phyloP scores from a whole-genome alignment of 192 early-diverging fungal genomes.

The Backusella australiensis region DNA sequence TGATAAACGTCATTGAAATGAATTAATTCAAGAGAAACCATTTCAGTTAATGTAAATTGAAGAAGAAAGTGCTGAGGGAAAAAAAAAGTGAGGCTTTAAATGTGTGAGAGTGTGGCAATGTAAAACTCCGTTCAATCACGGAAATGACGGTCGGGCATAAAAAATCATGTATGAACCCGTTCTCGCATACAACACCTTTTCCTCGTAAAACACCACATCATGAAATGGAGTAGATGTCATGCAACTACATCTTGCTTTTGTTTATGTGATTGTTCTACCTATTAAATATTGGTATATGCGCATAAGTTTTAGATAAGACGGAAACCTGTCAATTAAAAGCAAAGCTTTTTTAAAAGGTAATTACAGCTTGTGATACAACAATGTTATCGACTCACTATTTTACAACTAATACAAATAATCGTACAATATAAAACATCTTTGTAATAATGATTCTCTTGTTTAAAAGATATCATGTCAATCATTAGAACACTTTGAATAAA shows the following conservation, averaged over 20 bases:
- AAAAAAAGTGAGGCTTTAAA: background rate
- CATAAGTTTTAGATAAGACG: background rate
- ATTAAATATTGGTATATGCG: too few species aligned
- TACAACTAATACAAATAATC: too few species aligned
- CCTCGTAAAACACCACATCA: background rate
- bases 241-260: background rate
- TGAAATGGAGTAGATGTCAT: background rate
- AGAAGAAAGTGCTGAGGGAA: constrained; percentile 14
- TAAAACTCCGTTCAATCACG: background rate
- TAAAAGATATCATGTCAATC: too few species aligned
- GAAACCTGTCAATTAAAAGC: background rate
- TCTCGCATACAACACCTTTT: background rate
- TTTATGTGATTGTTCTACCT: background rate
- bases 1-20: constrained; percentile 74
- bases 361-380: background rate
- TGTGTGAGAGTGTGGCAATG: background rate
- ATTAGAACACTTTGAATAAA: too few species aligned
- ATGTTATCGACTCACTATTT: background rate
- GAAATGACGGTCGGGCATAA: background rate
- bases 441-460: background rate
- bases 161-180: background rate
- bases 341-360: background rate
- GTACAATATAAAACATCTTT: too few species aligned
- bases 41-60: constrained; percentile 2
- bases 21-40: constrained; percentile 41